Base-by-base conservation (phyloP, 768 basidiomycete genomes). In the Serendipita sp. region DNA sequence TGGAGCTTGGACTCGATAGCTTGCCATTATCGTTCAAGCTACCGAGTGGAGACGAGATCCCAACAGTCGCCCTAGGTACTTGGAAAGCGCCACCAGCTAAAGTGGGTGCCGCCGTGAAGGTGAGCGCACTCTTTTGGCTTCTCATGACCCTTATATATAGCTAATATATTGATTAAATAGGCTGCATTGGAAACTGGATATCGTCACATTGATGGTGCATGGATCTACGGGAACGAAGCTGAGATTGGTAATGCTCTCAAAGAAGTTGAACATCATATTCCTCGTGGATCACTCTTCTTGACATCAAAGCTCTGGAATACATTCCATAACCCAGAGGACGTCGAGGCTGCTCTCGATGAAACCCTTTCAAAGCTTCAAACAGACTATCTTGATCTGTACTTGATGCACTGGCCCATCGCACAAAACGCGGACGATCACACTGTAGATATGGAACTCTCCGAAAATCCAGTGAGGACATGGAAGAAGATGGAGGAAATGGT, bases 391-490 rank as follows among this genome's bases (percentile, higher is more conserved):
- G 89, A 91, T 72, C 72, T 91, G 56, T 91, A 90, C 71, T 75
- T 92, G 60, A 86, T 90, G 66, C 88, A 89, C 70, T 91, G 87
- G 87, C 85, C 69, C 15, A 75, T 68, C 11, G 64, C 62, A 63
- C 64, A 65, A 48, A 36, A 46, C 3, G 3, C 36, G 3, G 36
- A 28, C 23, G 36, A 30, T 28, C 18, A 41, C 38, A 30, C 8
- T 71, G 65, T 86, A 66, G 79, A 84, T 41, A 68, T 73, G 64
- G 77, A 78, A 3, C 80, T 89, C 3, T 85, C 85, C 3, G 81
- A 80, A 28, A 78, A 89, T 70, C 83, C 87, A 1, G 85, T 86
- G 70, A 84, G 84, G 16, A 89, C 88, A 0, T 91, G 89, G 89
- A 76, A 85, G 71, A 88, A 83, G 67, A 81, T 91, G 56, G 89